These are phyloP conservation scores for Thuidium tamariscinum DNA, from an alignment of 225 moss, liverwort and hornwort species.

Conservation along the genomic window DNA sequence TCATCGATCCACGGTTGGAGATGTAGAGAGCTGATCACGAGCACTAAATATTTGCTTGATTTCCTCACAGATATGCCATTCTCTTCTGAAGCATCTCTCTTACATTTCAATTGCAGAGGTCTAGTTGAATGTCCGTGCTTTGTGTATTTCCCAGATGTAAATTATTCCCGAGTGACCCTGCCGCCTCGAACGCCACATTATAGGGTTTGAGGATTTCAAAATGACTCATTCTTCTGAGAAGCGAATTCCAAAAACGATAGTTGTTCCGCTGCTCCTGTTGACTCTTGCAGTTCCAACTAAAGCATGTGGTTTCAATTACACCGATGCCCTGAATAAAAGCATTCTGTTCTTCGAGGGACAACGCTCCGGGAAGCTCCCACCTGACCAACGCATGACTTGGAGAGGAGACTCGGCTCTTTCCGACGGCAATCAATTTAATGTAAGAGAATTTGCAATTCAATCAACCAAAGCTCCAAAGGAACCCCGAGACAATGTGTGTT, in stretches of 20 bases:
- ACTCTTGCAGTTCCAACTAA: background rate
- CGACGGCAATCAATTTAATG: slow-evolving; percentile 6
- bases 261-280: background rate
- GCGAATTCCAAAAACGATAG: background rate
- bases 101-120: background rate
- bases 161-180: background rate
- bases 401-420: slow-evolving; percentile 22
- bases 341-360: slow-evolving; percentile 35
- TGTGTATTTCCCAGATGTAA: background rate
- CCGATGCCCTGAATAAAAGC: slow-evolving; percentile 20
- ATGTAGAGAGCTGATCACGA: background rate
- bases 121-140: background rate
- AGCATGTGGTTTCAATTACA: slow-evolving; percentile 16
- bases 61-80: background rate
- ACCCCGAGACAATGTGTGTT: background rate
- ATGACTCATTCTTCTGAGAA: background rate
- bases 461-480: background rate
- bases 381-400: slow-evolving; percentile 31
- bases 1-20: background rate
- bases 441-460: background rate
- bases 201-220: background rate
- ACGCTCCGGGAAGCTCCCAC: slow-evolving; percentile 27
- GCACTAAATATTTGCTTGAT: background rate
- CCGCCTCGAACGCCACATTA: background rate
- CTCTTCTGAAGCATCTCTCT: background rate